A percentile compares a stretch with the other conserved stretches of the same genome.
Conservation (phyloP, 1,284 basidiomycete genomes). For the Ganoderma leucocontextum region DNA sequence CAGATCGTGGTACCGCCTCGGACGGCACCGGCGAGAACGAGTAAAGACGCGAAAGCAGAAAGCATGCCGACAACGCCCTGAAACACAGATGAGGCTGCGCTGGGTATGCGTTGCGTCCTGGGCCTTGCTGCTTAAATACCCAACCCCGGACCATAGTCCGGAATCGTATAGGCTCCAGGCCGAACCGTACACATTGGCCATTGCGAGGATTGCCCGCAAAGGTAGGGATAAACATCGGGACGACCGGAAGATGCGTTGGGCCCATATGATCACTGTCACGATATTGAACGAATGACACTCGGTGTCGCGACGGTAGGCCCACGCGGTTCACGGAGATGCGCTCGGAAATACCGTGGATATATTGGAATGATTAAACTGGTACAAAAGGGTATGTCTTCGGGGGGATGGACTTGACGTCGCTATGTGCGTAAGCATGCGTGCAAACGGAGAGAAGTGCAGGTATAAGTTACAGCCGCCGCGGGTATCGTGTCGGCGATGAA, state of each 20-base stretch:
- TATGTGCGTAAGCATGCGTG: slow-evolving; percentile 11
- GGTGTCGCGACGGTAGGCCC: slow-evolving; percentile 8
- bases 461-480: slow-evolving; percentile 31
- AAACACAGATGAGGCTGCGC: not conserved
- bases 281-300: slow-evolving; percentile 1
- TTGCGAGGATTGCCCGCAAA: slow-evolving; percentile 36
- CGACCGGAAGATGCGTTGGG: not conserved
- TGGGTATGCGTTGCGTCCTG: not conserved
- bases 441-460: slow-evolving; percentile 22
- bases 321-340: slow-evolving; percentile 25
- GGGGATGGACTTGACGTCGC: slow-evolving; percentile 30
- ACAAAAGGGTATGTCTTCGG: slow-evolving; percentile 31
- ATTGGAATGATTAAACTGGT: slow-evolving; percentile 33
- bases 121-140: slow-evolving; percentile 23
- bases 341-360: slow-evolving; percentile 41
- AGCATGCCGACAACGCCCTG: slow-evolving; percentile 29
- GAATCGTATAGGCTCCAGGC: not conserved
- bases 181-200: not conserved
- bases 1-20: slow-evolving; percentile 60
- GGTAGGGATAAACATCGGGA: slow-evolving; percentile 39
- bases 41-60: slow-evolving; percentile 32
- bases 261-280: slow-evolving; percentile 33
- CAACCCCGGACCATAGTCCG: slow-evolving; percentile 3
- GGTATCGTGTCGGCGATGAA: slow-evolving; percentile 3
- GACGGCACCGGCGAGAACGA: slow-evolving; percentile 42